Base-by-base conservation (phyloP, 176 grass and related monocot species). In the Pontederia crassipes region DNA sequence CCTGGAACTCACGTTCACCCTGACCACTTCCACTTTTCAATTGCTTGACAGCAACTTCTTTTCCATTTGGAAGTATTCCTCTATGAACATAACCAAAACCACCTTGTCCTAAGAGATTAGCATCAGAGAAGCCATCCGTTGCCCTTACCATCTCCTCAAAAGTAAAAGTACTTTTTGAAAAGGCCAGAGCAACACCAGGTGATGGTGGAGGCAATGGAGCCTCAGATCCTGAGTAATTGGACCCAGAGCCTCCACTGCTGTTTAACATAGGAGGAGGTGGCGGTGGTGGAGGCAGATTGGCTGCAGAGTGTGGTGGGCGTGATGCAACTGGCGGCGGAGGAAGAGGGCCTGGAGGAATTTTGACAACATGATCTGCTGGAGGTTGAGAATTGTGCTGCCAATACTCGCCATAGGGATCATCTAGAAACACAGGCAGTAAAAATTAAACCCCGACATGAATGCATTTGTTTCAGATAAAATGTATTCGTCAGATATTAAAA, bases 81-180 rank as follows among this genome's bases (percentile, higher is more conserved):
- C 52, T 69, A 20, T 69, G 66, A 20, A 69, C 66, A 10, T 45
- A 69, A 18, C 66, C 66, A 20, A 69, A 69, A 46, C 52, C 65
- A 67, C 65, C 66, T 57, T 69, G 66, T 7, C 66, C 66, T 2
- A 69, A 52, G 52, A 69, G 66, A 46, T 69, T 69, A 46, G 66
- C 66, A 55, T 69, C 66, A 26, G 52, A 69, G 53, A 69, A 69
- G 16, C 66, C 66, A 69, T 69, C 48, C 24, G 66, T 69, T 47
- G 66, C 66, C 32, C 55, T 55, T 4, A 52, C 27, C 35, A 89
- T 59, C 45, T 89, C 77, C 58, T 84, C 86, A 15, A 75, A 89
- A 65, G 77, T 81, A 60, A 97, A 97, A 46, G 80, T 90, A 76
- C 81, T 97, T 72, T 97, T 97, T 0, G 81, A 79, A 18, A 90